Evolutionary conservation across 2,329 filamentous ascomycete species (phyloP).

Genomic region (Pseudocercospora fuligena): DNA sequence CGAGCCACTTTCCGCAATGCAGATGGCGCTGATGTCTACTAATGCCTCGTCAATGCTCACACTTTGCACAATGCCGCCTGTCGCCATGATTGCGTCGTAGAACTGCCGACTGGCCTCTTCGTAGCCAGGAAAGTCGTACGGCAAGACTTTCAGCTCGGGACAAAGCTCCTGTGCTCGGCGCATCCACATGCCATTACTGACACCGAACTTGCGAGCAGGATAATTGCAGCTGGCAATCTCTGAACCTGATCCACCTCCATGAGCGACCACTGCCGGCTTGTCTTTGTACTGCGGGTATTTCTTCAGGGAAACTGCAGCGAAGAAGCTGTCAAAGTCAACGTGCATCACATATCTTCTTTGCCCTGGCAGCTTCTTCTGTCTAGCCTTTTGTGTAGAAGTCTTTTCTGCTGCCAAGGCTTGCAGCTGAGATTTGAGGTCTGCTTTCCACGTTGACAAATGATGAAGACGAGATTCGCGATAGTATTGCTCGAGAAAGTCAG

Average conservation of each 20-base stretch:
- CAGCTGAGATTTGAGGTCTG: constrained; percentile 86
- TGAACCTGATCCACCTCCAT: constrained; percentile 81
- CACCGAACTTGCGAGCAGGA: constrained; percentile 78
- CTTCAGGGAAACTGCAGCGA: constrained; percentile 88
- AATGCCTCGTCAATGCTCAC: constrained; percentile 97
- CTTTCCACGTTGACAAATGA: constrained; percentile 95
- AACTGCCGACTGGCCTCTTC: constrained; percentile 89
- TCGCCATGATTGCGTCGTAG: constrained; percentile 79
- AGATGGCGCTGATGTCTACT: constrained; percentile 76
- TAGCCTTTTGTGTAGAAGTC: constrained; percentile 54
- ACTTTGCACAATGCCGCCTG: constrained; percentile 87
- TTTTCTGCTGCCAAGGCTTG: constrained; percentile 79
- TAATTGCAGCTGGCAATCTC: constrained; percentile 99
- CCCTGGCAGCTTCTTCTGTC: constrained; percentile 63
- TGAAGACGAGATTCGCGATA: constrained; percentile 95
- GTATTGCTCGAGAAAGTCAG: constrained; percentile 90
- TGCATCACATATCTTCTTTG: constrained; percentile 84
- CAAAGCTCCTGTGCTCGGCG: constrained; percentile 82
- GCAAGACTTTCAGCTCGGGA: constrained; percentile 83
- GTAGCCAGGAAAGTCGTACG: constrained; percentile 94
- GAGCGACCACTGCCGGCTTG: constrained; percentile 86
- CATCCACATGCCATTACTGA: constrained; percentile 99
- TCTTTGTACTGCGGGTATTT: constrained; percentile 74
- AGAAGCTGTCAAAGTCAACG: constrained; percentile 98
- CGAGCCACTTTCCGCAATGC: constrained; percentile 68